A percentile compares a stretch with the other conserved stretches of the same genome.
These are phyloP conservation scores for Dendrocalamus latiflorus DNA, from an alignment of 202 grass and related monocot species.

Conservation along the genomic window DNA sequence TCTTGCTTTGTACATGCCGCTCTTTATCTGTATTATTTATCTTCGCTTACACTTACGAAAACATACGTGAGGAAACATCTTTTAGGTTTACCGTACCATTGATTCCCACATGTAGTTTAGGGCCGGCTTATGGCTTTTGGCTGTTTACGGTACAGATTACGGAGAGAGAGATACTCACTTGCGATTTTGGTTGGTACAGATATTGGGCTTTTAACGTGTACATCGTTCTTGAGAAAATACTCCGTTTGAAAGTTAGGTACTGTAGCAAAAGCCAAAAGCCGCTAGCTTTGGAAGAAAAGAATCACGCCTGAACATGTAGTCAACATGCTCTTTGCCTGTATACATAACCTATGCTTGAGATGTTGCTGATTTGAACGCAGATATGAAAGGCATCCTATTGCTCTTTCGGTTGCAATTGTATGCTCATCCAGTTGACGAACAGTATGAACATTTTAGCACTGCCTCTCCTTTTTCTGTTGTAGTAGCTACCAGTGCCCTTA, in stretches of 20 bases:
- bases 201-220: no score
- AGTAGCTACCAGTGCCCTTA: background rate
- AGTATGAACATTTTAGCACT: constrained; percentile 9
- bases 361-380: constrained; percentile 13
- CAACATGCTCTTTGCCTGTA: background rate
- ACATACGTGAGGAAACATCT: background rate
- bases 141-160: no score
- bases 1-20: background rate
- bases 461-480: background rate
- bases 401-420: constrained; percentile 17
- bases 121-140: no score
- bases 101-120: background rate
- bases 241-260: no score
- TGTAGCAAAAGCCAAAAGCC: no score
- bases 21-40: background rate
- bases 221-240: no score
- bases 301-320: constrained; percentile 1
- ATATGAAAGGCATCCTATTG: constrained; percentile 14
- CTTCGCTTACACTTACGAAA: background rate
- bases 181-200: no score
- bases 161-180: no score
- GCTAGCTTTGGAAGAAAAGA: no score
- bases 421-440: constrained; percentile 2
- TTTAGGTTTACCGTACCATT: background rate
- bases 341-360: background rate